Conservation (phyloP, 139 green algal genomes). For the Ettlia oleoabundans region DNA sequence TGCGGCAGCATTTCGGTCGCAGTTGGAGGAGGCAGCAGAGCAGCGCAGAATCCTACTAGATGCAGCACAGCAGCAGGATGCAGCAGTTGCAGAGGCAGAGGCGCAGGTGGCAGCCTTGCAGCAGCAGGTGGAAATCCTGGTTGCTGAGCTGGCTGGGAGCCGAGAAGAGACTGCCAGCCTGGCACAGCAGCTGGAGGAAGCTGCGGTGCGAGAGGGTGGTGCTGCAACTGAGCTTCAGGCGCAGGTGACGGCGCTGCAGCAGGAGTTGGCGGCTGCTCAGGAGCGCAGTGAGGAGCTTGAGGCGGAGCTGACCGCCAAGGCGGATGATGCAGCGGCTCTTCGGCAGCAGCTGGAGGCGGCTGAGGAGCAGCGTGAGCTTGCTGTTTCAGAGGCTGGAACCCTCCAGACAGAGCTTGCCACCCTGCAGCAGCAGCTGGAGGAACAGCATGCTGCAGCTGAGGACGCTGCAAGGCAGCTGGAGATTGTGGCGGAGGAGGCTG, state of each 20-base stretch:
- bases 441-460: not conserved
- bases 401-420: not conserved
- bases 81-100: not conserved
- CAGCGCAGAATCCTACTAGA: not conserved
- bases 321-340: conserved; percentile 9
- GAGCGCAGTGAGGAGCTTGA: conserved; percentile 12
- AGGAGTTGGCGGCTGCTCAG: not conserved
- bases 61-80: not conserved
- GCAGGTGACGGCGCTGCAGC: not conserved
- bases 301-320: not conserved
- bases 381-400: not conserved
- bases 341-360: conserved; percentile 3
- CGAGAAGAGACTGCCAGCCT: not conserved
- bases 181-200: not conserved
- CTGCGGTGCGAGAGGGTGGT: not conserved
- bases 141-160: not conserved
- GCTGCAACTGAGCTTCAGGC: not conserved
- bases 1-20: not conserved
- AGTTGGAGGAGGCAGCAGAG: not conserved
- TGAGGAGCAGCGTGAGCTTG: not conserved
- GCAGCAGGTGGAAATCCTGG: too few relatives aligned
- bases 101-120: too few relatives aligned
- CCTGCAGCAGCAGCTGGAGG: conserved; percentile 11
- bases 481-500: not conserved
- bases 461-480: not conserved